Base-by-base conservation (phyloP, 2,329 filamentous ascomycete species). In the Diaporthe capsici region DNA sequence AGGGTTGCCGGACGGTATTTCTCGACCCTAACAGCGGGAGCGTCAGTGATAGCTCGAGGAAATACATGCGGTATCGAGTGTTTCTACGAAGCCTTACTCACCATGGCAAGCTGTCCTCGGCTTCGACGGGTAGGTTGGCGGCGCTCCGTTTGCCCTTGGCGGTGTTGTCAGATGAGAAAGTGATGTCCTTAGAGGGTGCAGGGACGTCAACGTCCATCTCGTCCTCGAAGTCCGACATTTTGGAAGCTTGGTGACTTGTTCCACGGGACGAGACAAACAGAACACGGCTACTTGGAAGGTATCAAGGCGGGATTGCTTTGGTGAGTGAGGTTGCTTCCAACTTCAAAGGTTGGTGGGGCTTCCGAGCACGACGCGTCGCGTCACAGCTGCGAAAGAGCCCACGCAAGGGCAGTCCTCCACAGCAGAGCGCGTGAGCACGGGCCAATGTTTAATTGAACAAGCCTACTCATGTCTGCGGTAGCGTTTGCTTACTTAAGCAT, bases 21-120 rank as follows among this genome's bases (percentile, higher is more conserved):
- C 83, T 99, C 97, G 12, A 99, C 95, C 96, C 94, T 95, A 76
- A 2, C 15, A 5, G 58, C 8, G 22, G 2, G 31, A 31, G 49
- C 15, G 34, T 55, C 3, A 55, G 34, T 42, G 49, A 55, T 4
- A 22, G 65, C 22, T 28, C 34, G n/a, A 53, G 15, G 9, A 28
- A 20, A 5, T 20, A 7, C 47, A 53, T 9, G 47, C 34, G 17
- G 9, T 7, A 12, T 15, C 13, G 13, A 6, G 31, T 17, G 13
- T 17, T 39, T 13, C 31, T 10, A 1, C 2, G 3, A 39, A n/a
- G 17, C 53, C 42, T 22, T 17, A 13, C 86, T 77, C 82, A 97
- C 96, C 97, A 99, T 86, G 97, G 97, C 25, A 99, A 85, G 78
- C 93, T 96, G 83, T 99, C 97, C 84, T 98, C 95, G 68, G 96